These are phyloP conservation scores for Colletotrichum gigasporum DNA, from an alignment of 2,329 filamentous ascomycete genomes.

Conservation along the genomic window DNA sequence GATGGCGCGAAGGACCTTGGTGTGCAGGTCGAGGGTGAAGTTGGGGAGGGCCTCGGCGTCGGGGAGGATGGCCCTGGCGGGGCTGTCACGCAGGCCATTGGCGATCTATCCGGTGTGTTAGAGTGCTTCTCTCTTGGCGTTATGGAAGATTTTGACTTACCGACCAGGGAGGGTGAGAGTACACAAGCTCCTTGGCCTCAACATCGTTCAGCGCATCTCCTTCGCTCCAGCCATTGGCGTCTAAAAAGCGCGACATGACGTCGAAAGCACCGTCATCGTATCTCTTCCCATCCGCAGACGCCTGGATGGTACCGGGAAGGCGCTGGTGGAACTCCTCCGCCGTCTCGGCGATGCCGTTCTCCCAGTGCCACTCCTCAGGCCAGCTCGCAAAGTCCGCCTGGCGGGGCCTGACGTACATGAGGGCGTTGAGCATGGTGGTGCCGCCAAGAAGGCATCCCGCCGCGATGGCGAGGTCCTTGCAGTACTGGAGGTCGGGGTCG, in stretches of 20 bases:
- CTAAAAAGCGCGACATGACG: constrained; percentile 31
- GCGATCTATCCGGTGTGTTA: constrained; percentile 11
- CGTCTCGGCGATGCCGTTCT: constrained; percentile 29
- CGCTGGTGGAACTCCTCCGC: constrained; percentile 33
- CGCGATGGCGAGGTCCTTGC: constrained; percentile 38
- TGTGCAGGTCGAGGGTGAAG: constrained; percentile 39
- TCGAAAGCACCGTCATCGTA: constrained; percentile 33
- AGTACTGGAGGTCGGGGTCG: constrained; percentile 31
- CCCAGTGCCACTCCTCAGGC: constrained; percentile 34
- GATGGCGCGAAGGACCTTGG: constrained; percentile 33
- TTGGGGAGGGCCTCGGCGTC: constrained; percentile 47
- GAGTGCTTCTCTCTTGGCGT: too few species aligned
- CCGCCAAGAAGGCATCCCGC: constrained; percentile 45
- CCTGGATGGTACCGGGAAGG: constrained; percentile 30
- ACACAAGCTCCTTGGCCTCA: constrained; percentile 32
- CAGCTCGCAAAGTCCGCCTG: constrained; percentile 25
- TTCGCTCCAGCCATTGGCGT: constrained; percentile 31
- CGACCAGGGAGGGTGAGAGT: constrained; percentile 33
- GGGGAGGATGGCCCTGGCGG: constrained; percentile 47
- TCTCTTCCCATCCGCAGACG: constrained; percentile 30
- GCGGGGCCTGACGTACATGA: constrained; percentile 37
- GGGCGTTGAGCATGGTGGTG: constrained; percentile 39
- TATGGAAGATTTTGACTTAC: background rate
- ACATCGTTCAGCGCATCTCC: constrained; percentile 28
- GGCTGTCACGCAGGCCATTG: constrained; percentile 32